These are phyloP conservation scores for Staphylotrichum longicolle DNA, from an alignment of 495 filamentous ascomycete genomes.

Conservation along the genomic window DNA sequence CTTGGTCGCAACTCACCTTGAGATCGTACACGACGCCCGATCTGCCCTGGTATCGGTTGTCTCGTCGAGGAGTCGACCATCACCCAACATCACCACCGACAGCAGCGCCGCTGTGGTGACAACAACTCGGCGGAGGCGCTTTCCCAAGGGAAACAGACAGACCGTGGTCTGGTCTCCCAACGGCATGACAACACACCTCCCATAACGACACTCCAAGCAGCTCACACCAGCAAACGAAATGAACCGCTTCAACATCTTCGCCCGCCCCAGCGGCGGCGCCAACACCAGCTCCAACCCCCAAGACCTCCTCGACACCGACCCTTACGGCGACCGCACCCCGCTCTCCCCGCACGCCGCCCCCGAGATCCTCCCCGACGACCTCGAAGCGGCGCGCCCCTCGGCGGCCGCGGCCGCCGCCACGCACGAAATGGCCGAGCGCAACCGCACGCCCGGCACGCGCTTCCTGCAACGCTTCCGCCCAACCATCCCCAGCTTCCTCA, in stretches of 20 bases:
- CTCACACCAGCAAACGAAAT: constrained; percentile 24
- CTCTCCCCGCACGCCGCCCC: constrained; percentile 24
- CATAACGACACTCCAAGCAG: constrained; percentile 12
- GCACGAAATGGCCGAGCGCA: constrained; percentile 32
- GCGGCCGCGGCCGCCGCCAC: background rate
- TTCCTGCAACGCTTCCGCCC: constrained; percentile 38
- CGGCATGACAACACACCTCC: background rate
- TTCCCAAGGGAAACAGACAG: too few relatives aligned
- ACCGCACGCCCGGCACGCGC: constrained; percentile 12
- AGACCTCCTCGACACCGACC: constrained; percentile 9
- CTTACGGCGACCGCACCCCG: constrained; percentile 29
- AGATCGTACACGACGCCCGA: too few relatives aligned
- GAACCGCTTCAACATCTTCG: constrained; percentile 37
- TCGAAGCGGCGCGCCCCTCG: constrained; percentile 27
- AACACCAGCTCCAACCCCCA: constrained; percentile 12
- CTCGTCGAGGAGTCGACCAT: too few relatives aligned
- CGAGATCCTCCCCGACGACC: constrained; percentile 14
- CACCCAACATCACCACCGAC: too few relatives aligned
- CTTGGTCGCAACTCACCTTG: background rate
- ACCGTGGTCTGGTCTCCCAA: too few relatives aligned
- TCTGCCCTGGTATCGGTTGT: too few relatives aligned
- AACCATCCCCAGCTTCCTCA: constrained; percentile 35
- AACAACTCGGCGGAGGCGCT: too few relatives aligned
- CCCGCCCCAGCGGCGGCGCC: constrained; percentile 12
- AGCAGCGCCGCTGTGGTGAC: too few relatives aligned